phyloP scores from a whole-genome alignment of 2,329 filamentous ascomycete genomes.

The Seiridium cupressi region DNA sequence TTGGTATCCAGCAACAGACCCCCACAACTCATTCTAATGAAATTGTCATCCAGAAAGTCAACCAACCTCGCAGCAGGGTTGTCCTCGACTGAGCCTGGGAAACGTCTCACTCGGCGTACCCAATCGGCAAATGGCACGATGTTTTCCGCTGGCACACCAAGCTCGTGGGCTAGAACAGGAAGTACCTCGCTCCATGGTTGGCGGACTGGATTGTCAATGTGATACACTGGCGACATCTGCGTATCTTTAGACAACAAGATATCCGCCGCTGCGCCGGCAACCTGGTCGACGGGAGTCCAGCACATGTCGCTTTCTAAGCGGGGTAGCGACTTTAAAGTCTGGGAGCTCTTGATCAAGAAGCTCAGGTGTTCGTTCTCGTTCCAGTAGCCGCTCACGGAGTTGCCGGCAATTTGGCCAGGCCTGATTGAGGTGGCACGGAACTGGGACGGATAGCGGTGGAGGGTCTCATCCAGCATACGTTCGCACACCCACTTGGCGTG shows the following conservation, averaged over 20 bases:
- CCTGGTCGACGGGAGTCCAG: slow-evolving; percentile 44
- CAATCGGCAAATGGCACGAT: background rate
- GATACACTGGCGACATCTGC: background rate
- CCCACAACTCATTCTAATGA: background rate
- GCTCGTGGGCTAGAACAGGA: background rate
- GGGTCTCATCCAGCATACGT: slow-evolving; percentile 44
- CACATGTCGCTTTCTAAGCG: slow-evolving; percentile 34
- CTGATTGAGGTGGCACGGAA: slow-evolving; percentile 43
- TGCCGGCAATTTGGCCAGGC: slow-evolving; percentile 52
- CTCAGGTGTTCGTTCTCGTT: slow-evolving; percentile 49
- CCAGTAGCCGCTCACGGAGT: slow-evolving; percentile 48
- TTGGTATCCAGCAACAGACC: background rate
- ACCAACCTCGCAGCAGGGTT: background rate
- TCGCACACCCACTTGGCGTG: slow-evolving; percentile 52
- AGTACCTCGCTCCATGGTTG: slow-evolving; percentile 3
- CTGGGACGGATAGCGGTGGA: slow-evolving; percentile 34
- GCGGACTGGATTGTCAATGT: slow-evolving; percentile 1
- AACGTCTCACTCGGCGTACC: background rate
- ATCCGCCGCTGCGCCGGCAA: slow-evolving; percentile 21
- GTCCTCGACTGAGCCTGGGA: background rate
- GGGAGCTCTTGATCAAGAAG: slow-evolving; percentile 47
- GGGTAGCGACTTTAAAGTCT: slow-evolving; percentile 40
- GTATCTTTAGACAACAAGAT: background rate
- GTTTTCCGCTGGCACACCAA: background rate
- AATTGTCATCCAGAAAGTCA: background rate